phyloP scores from a whole-genome alignment of 164 flowering plant species.

The Stephania yunnanensis region DNA sequence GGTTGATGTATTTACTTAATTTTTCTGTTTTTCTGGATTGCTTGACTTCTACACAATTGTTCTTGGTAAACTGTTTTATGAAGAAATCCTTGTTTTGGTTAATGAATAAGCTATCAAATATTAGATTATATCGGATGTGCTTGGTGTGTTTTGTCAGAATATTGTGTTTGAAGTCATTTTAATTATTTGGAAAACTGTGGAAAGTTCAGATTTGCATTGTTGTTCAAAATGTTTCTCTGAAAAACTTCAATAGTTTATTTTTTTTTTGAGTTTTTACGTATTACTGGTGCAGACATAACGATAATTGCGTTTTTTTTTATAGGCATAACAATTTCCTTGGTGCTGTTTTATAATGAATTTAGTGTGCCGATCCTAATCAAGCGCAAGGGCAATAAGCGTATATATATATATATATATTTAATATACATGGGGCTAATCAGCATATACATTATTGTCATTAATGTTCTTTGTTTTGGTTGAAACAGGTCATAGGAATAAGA shows the following conservation, averaged over 20 bases:
- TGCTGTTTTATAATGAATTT: not conserved
- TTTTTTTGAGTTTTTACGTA: not conserved
- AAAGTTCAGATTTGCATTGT: not conserved
- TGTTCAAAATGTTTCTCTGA: too few species aligned
- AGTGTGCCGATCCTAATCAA: not conserved
- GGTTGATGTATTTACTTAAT: not conserved
- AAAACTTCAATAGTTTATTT: too few species aligned
- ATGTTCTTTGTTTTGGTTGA: slow-evolving; percentile 1
- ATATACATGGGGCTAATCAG: not conserved
- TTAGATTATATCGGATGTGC: not conserved
- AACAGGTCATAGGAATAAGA: slow-evolving; percentile 66
- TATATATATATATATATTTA: too few species aligned
- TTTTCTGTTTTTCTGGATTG: not conserved
- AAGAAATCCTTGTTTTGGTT: not conserved
- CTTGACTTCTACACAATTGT: not conserved
- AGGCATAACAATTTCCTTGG: not conserved
- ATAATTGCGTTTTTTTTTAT: not conserved
- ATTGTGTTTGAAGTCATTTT: not conserved
- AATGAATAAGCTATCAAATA: not conserved
- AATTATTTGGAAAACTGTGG: not conserved
- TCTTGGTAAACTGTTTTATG: not conserved
- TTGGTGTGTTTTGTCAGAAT: not conserved
- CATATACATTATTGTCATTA: not conserved
- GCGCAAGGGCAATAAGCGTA: not conserved
- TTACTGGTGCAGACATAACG: not conserved